Evolutionary conservation across 2,329 filamentous ascomycete genomes (phyloP).

Genomic region (Sphaceloma murrayae): DNA sequence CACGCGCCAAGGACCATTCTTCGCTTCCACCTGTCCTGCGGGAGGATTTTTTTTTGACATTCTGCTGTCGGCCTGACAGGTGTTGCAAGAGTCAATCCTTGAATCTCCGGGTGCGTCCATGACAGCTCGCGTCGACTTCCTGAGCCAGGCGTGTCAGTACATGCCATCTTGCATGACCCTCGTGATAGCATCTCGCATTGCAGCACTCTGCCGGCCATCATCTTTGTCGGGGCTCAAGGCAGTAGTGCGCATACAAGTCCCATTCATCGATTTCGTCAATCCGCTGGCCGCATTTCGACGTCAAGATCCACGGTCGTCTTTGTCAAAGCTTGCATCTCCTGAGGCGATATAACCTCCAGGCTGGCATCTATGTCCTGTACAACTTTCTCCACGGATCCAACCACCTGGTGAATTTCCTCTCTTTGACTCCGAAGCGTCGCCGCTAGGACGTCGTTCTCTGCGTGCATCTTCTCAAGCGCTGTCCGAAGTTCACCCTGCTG

Average conservation of each 20-base stretch:
- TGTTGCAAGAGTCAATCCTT: no score
- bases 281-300: constrained; percentile 22
- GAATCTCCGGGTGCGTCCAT: no score
- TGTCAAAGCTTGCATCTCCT: constrained; percentile 24
- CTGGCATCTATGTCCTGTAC: constrained; percentile 48
- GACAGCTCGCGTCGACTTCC: no score
- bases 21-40: no score
- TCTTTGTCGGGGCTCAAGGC: no score
- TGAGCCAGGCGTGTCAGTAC: no score
- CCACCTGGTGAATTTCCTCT: constrained; percentile 47
- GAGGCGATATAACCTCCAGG: constrained; percentile 32
- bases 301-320: constrained; percentile 26
- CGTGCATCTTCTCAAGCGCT: constrained; percentile 42
- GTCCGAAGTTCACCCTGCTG: constrained; percentile 41
- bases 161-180: no score
- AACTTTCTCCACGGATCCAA: constrained; percentile 46
- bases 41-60: constrained; percentile 4
- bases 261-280: constrained; percentile 13
- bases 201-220: no score
- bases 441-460: constrained; percentile 45
- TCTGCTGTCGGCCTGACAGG: no score
- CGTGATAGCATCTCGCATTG: no score
- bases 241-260: background rate
- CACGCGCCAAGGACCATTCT: background rate
- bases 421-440: constrained; percentile 45